Evolutionary conservation across 805 yeast genomes (phyloP).

Genomic region (Tetrapisispora namnaoensis): DNA sequence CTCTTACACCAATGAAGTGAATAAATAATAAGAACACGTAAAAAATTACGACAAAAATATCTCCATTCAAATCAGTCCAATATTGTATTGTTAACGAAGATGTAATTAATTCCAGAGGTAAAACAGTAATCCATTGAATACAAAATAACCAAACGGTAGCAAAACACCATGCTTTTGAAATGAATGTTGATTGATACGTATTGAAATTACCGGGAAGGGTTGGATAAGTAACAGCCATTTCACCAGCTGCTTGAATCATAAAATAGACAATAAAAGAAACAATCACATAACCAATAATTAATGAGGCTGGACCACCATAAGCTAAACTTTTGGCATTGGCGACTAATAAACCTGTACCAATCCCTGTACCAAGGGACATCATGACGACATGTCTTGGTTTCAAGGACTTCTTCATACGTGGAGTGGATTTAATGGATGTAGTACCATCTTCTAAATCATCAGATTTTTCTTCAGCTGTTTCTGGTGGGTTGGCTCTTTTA

Average conservation of each 20-base stretch:
- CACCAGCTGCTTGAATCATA: constrained; percentile 44
- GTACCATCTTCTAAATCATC: constrained; percentile 9
- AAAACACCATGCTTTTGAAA: constrained; percentile 62
- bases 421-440: constrained; percentile 6
- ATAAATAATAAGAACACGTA: constrained; percentile 41
- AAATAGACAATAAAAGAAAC: constrained; percentile 49
- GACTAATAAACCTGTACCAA: constrained; percentile 63
- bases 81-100: constrained; percentile 44
- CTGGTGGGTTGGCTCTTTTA: constrained; percentile 11
- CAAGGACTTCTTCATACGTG: constrained; percentile 11
- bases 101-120: constrained; percentile 57
- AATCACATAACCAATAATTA: constrained; percentile 45
- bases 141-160: constrained; percentile 66
- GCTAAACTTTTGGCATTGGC: constrained; percentile 42
- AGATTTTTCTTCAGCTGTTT: not conserved
- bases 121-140: constrained; percentile 51
- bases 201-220: constrained; percentile 34
- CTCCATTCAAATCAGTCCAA: constrained; percentile 44
- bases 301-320: constrained; percentile 37
- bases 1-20: constrained; percentile 51
- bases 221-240: constrained; percentile 34
- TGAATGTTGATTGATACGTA: constrained; percentile 32
- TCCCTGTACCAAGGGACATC: constrained; percentile 76
- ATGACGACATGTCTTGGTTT: constrained; percentile 46
- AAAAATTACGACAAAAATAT: constrained; percentile 48